phyloP scores from a whole-genome alignment of 345 rosid genomes.

The Erodium maritimum region DNA sequence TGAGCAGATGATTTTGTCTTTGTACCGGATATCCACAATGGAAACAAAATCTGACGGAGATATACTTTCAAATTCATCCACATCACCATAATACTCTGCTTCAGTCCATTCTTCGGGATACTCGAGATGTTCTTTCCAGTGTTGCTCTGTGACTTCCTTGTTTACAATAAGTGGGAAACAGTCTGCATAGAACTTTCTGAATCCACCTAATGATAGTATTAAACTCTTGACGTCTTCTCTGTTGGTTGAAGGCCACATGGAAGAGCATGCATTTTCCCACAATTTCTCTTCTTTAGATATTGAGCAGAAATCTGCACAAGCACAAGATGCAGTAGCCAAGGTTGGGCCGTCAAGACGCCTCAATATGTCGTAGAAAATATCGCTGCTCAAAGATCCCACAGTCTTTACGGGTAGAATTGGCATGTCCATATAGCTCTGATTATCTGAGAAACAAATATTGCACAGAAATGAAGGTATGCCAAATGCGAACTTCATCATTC shows the following conservation, averaged over 20 bases:
- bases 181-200: constrained; percentile 61
- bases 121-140: constrained; percentile 37
- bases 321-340: constrained; percentile 66
- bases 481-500: too few species aligned
- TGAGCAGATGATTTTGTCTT: constrained; percentile 48
- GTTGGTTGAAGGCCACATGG: constrained; percentile 66
- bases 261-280: constrained; percentile 67
- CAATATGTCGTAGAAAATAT: constrained; percentile 60
- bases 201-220: constrained; percentile 54
- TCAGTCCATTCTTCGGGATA: constrained; percentile 68
- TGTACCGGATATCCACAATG: constrained; percentile 52
- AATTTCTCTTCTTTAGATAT: constrained; percentile 60
- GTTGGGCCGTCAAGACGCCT: constrained; percentile 66
- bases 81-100: constrained; percentile 61
- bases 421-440: constrained; percentile 14
- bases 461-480: too few species aligned
- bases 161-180: constrained; percentile 69
- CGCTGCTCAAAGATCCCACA: constrained; percentile 40
- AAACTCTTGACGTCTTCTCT: constrained; percentile 52
- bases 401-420: constrained; percentile 28
- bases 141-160: constrained; percentile 47
- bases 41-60: constrained; percentile 56
- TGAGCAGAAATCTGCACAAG: constrained; percentile 56
- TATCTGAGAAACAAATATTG: constrained; percentile 5
- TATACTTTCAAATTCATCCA: constrained; percentile 34